These are phyloP conservation scores for Chenopodium formosanum DNA, from an alignment of 148 eudicot genomes.

Conservation along the genomic window DNA sequence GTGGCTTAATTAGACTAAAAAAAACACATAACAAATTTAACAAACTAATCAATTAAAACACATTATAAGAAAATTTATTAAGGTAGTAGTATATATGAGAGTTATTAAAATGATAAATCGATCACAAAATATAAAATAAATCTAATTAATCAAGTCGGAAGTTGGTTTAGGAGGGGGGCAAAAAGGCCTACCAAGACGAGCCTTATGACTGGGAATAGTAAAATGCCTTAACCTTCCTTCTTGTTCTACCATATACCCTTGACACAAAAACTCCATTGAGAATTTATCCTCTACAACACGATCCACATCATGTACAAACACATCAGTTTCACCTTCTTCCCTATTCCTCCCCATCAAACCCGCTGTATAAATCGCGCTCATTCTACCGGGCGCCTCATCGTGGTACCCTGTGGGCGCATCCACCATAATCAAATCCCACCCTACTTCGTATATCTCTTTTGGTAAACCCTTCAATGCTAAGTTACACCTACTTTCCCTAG, in stretches of 20 bases:
- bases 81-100: no score
- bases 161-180: constrained; percentile 41
- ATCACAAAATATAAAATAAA: no score
- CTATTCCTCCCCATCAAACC: constrained; percentile 72
- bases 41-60: no score
- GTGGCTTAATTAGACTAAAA: no score
- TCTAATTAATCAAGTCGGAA: no score
- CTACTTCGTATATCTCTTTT: constrained; percentile 51
- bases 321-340: constrained; percentile 57
- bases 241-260: constrained; percentile 62
- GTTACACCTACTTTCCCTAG: constrained; percentile 41
- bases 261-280: constrained; percentile 58
- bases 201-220: constrained; percentile 64
- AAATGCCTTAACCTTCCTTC: constrained; percentile 64
- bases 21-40: no score
- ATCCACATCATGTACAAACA: constrained; percentile 79
- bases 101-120: no score
- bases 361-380: constrained; percentile 73
- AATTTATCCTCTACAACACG: constrained; percentile 63
- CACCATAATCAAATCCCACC: constrained; percentile 89
- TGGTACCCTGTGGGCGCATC: constrained; percentile 83
- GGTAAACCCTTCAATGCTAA: constrained; percentile 56
- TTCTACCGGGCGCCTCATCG: constrained; percentile 69
- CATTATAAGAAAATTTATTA: no score
- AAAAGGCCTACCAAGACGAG: constrained; percentile 46